These are phyloP conservation scores for Maudiozyma serrabonitensis DNA, from an alignment of 805 yeast species.

Conservation along the genomic window DNA sequence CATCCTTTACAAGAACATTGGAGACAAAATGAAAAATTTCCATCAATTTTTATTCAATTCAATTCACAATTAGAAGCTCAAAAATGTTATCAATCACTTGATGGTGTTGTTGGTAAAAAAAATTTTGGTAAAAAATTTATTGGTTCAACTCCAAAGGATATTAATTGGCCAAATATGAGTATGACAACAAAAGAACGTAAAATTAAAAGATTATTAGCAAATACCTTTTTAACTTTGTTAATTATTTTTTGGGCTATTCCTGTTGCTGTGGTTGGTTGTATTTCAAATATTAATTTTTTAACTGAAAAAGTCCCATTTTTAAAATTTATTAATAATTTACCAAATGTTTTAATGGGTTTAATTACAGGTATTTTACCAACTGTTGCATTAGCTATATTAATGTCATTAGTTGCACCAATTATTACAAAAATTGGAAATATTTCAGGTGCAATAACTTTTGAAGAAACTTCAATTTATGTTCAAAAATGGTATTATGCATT, in stretches of 20 bases:
- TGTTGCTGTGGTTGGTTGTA: constrained; percentile 92
- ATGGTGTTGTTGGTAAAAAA: constrained; percentile 15
- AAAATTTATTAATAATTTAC: constrained; percentile 66
- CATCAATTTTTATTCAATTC: constrained; percentile 75
- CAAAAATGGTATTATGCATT: constrained; percentile 87
- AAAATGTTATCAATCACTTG: constrained; percentile 76
- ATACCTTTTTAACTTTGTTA: constrained; percentile 51
- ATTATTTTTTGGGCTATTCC: constrained; percentile 94
- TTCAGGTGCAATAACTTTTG: constrained; percentile 62
- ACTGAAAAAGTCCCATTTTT: constrained; percentile 66
- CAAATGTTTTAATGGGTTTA: constrained; percentile 60
- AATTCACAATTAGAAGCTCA: constrained; percentile 81
- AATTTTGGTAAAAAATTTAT: constrained; percentile 36
- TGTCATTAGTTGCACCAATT: constrained; percentile 79
- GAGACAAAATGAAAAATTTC: constrained; percentile 41
- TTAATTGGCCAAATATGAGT: constrained; percentile 72
- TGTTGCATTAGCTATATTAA: constrained; percentile 65
- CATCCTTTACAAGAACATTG: constrained; percentile 44
- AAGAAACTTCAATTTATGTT: constrained; percentile 68
- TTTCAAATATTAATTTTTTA: constrained; percentile 75
- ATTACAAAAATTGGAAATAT: constrained; percentile 68
- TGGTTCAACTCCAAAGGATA: constrained; percentile 71
- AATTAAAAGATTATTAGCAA: constrained; percentile 48
- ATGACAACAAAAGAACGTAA: constrained; percentile 48
- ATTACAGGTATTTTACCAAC: constrained; percentile 86